Percentiles rank a stretch among this genome's conserved stretches.
These are phyloP conservation scores for Venturia oleaginea DNA, from an alignment of 2,329 filamentous ascomycete genomes.

Conservation along the genomic window DNA sequence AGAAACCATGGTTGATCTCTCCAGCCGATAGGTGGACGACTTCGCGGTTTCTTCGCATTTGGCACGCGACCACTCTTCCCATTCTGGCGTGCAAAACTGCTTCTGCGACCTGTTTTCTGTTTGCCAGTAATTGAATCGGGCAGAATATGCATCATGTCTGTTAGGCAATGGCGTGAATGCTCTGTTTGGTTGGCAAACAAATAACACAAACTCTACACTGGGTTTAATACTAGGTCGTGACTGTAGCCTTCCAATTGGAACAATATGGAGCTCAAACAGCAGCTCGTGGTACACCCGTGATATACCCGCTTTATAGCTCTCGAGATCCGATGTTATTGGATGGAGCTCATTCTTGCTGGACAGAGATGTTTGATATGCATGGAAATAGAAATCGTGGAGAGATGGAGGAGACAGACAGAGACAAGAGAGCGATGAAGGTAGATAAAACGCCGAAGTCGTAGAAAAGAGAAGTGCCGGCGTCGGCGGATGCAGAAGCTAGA, in stretches of 20 bases:
- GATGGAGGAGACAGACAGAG: neutral
- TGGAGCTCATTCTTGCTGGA: neutral
- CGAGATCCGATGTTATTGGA: neutral
- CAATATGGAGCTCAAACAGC: neutral
- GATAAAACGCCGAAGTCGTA: neutral
- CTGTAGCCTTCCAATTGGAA: neutral
- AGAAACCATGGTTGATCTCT: conserved; percentile 39
- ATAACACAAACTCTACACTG: neutral
- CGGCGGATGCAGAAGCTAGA: neutral
- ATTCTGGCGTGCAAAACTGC: neutral
- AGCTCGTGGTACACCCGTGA: neutral
- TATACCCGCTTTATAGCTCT: neutral
- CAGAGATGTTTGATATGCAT: neutral
- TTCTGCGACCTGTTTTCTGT: neutral
- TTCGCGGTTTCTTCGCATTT: conserved; percentile 39
- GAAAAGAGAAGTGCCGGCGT: neutral
- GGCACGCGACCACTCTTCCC: conserved; percentile 22
- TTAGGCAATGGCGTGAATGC: neutral
- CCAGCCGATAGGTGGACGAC: conserved; percentile 37
- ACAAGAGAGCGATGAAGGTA: neutral
- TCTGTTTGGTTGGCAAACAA: conserved; percentile 1
- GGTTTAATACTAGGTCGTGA: neutral
- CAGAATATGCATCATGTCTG: conserved; percentile 5
- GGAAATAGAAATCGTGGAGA: neutral
- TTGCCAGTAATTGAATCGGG: conserved; percentile 9